Evolutionary conservation across 805 yeast species (phyloP).

Genomic region (Lachancea sp.): DNA sequence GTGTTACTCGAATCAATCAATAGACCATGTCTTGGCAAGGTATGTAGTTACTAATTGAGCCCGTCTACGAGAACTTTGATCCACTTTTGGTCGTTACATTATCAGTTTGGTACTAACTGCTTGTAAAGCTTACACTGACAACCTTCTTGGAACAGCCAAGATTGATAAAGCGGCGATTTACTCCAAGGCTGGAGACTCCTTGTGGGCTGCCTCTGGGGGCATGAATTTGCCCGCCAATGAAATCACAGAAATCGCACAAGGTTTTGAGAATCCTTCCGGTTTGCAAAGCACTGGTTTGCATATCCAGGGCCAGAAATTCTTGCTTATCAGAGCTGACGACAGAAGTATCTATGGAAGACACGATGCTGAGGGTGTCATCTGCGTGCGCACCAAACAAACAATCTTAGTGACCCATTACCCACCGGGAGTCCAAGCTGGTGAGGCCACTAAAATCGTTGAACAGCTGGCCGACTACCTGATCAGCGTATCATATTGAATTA

Average conservation of each 20-base stretch:
- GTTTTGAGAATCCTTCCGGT: constrained; percentile 70
- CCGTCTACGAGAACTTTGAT: no score
- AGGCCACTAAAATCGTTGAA: constrained; percentile 91
- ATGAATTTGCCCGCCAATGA: constrained; percentile 63
- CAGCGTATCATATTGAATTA: constrained; percentile 64
- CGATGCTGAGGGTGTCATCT: constrained; percentile 81
- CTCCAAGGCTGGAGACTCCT: constrained; percentile 89
- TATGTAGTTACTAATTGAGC: constrained; percentile 22
- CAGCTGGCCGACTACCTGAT: constrained; percentile 93
- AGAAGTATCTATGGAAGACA: constrained; percentile 91
- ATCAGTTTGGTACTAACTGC: constrained; percentile 1
- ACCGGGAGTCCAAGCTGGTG: constrained; percentile 85
- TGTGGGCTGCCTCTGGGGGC: constrained; percentile 82
- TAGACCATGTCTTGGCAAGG: constrained; percentile 43
- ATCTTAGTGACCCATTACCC: constrained; percentile 92
- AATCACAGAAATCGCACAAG: constrained; percentile 64
- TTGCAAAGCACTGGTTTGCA: constrained; percentile 86
- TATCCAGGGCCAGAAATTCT: constrained; percentile 78
- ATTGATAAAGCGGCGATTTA: constrained; percentile 89
- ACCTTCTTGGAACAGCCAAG: constrained; percentile 78
- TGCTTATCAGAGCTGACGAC: constrained; percentile 81
- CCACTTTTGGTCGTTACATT: no score
- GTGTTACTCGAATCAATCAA: not conserved
- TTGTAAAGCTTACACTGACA: constrained; percentile 82
- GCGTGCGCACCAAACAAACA: constrained; percentile 92